Evolutionary conservation across 805 yeast genomes (phyloP).

Genomic region (Cyberlindnera japonica): DNA sequence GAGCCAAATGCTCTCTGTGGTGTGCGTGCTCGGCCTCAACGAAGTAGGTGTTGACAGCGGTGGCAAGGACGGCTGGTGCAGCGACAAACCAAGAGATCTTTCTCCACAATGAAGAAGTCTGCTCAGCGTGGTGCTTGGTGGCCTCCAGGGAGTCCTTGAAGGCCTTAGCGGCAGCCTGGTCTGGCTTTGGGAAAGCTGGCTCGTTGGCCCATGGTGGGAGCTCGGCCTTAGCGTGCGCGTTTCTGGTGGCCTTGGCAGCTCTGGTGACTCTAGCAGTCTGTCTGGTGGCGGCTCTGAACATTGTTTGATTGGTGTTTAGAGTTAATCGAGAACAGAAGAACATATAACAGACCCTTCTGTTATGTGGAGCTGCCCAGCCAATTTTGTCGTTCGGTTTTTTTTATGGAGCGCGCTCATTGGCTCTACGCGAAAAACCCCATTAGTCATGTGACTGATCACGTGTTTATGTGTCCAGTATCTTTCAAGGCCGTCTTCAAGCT

Average conservation of each 20-base stretch:
- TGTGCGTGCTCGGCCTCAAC: constrained; percentile 86
- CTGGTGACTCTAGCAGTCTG: constrained; percentile 12
- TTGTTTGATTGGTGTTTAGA: constrained; percentile 19
- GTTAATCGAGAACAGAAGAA: no score
- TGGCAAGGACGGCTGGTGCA: constrained; percentile 70
- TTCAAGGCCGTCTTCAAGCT: no score
- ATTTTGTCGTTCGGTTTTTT: constrained; percentile 17
- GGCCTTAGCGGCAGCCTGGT: constrained; percentile 54
- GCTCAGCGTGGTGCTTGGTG: constrained; percentile 73
- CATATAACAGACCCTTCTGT: not conserved
- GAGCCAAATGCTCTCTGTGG: constrained; percentile 73
- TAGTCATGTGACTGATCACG: constrained; percentile 3
- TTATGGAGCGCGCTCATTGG: constrained; percentile 16
- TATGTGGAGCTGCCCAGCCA: not conserved
- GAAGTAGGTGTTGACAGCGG: constrained; percentile 77
- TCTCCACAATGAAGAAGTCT: constrained; percentile 78
- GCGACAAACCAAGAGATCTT: constrained; percentile 79
- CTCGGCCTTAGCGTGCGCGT: constrained; percentile 23
- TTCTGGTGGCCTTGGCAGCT: constrained; percentile 23
- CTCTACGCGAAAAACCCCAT: not conserved
- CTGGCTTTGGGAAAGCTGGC: constrained; percentile 44
- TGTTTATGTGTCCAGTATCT: no score
- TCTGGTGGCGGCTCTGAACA: constrained; percentile 41
- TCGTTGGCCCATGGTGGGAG: constrained; percentile 40
- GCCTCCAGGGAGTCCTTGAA: constrained; percentile 60